phyloP scores from a whole-genome alignment of 179 eudicot species.

The Spinacia oleracea region DNA sequence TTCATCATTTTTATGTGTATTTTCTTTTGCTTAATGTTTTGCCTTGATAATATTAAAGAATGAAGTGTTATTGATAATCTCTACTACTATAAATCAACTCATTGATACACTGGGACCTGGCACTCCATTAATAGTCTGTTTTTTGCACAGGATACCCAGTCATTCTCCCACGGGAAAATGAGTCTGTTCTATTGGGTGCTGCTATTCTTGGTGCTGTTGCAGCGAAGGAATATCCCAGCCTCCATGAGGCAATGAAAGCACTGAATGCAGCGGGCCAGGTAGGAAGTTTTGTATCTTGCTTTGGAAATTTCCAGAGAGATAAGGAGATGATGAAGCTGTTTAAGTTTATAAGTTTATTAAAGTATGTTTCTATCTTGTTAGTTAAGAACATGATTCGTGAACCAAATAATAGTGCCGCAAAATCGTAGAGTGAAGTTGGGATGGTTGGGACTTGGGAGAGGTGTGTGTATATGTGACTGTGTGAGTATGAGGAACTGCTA shows the following conservation, averaged over 20 bases:
- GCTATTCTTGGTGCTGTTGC: slow-evolving; percentile 98
- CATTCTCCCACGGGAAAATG: slow-evolving; percentile 85
- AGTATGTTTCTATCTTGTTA: neutral
- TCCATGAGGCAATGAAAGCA: slow-evolving; percentile 89
- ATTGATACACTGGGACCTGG: neutral
- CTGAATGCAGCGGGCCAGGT: slow-evolving; percentile 94
- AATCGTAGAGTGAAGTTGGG: neutral
- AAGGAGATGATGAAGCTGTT: neutral
- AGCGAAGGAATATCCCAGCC: slow-evolving; percentile 70
- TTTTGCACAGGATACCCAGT: slow-evolving; percentile 66
- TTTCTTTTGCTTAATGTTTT: neutral
- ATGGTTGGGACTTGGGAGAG: neutral
- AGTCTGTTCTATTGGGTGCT: slow-evolving; percentile 91
- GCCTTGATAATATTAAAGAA: neutral
- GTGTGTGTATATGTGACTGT: no score
- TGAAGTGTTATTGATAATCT: neutral
- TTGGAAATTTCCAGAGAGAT: neutral
- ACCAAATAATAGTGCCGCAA: neutral
- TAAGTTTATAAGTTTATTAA: neutral
- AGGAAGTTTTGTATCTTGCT: slow-evolving; percentile 8
- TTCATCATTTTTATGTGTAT: neutral
- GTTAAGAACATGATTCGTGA: neutral
- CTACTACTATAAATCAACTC: neutral
- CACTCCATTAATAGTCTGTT: neutral
- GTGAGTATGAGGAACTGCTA: neutral